These are phyloP conservation scores for Bombardia bombarda DNA, from an alignment of 495 filamentous ascomycete species.

Conservation along the genomic window DNA sequence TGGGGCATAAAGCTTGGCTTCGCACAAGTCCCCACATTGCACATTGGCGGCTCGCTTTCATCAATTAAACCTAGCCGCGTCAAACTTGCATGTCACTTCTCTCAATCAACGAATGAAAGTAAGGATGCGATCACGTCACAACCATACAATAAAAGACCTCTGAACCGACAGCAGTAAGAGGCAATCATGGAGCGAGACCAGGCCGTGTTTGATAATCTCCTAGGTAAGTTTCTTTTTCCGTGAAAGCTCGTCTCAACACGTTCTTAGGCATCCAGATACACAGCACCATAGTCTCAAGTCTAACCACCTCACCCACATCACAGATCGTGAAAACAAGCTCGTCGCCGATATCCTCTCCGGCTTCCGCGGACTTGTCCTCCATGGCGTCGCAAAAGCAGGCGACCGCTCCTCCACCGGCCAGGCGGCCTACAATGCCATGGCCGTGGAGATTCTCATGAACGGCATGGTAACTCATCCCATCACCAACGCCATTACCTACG, in stretches of 20 bases:
- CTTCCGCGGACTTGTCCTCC: conserved; percentile 26
- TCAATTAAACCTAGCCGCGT: too few species aligned
- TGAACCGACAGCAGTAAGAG: too few species aligned
- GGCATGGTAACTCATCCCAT: conserved; percentile 14
- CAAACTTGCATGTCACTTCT: too few species aligned
- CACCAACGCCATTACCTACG: not conserved
- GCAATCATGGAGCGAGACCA: not conserved
- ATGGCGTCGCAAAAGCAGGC: conserved; percentile 21
- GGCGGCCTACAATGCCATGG: conserved; percentile 28
- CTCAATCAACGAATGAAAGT: too few species aligned
- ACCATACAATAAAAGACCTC: too few species aligned
- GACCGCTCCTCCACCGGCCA: conserved; percentile 22
- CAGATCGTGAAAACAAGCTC: conserved; percentile 31
- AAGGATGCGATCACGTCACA: too few species aligned
- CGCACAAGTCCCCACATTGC: too few species aligned
- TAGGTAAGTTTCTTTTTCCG: not conserved
- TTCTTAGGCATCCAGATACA: not conserved
- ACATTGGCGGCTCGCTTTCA: too few species aligned
- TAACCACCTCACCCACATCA: not conserved
- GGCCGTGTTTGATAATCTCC: not conserved
- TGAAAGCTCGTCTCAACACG: not conserved
- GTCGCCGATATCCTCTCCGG: conserved; percentile 31
- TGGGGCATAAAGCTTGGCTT: too few species aligned
- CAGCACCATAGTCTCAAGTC: not conserved
- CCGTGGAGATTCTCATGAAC: conserved; percentile 24